Evolutionary conservation across 306 rosid species (phyloP), one percentile per base, ranked within the genome.

Genomic region (Pueraria montana): DNA sequence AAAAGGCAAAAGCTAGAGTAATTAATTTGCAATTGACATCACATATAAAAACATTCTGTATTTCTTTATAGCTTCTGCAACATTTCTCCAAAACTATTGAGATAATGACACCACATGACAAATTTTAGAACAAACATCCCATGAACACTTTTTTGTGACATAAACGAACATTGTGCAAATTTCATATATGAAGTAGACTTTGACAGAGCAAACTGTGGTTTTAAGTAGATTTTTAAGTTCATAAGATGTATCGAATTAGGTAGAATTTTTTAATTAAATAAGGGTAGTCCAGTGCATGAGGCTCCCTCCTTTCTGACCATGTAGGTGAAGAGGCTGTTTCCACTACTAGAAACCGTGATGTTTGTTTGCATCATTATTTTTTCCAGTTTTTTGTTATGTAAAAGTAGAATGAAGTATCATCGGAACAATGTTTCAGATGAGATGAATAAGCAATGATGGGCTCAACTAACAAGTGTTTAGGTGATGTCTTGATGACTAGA

Each of bases 1-100:
- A n/a, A n/a, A n/a, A n/a, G n/a, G n/a, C n/a, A 45, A 46, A 32
- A 23, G 82, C 62, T 50, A 66, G 61, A 75, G 21, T 27, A 52
- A 18, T 26, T 56, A 49, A 49, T 74, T 53, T 53, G 38, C 70
- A 40, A 64, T 75, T 75, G 53, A 21, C 67, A 64, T 64, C 20
- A 8, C 21, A 16, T 27, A 64, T 17, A 18, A 34, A 63, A 32
- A 8, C 71, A 32, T 32, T 32, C 24, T 34, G 6, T 30, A 63
- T 32, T 64, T 17, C 71, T 34, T 64, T 34, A 32, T 64, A 32
- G 24, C 13, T 64, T 64, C 71, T 63, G 23, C 11, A 63, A 16
- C 21, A 30, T 64, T 34, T 17, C 24, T 64, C 46, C 71, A 34
- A 64, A 64, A 64, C 43, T 63, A 64, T 3, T 6, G 43, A 27